Conservation (phyloP, 1,139 yeast genomes). For the Hyphopichia pseudoburtonii region DNA sequence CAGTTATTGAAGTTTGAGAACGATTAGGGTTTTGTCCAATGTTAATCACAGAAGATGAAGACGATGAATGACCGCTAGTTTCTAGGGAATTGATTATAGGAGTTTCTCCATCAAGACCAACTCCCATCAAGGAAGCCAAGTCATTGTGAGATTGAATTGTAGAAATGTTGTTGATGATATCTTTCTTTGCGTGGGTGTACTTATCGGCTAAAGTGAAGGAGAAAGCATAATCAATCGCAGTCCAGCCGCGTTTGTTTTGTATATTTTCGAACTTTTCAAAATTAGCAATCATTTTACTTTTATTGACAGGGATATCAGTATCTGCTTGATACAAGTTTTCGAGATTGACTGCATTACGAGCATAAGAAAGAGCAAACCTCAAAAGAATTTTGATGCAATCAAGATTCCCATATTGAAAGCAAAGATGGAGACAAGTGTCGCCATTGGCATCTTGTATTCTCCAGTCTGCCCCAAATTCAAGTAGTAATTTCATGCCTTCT, state of each 20-base stretch:
- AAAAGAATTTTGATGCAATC: constrained; percentile 64
- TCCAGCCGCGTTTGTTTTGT: constrained; percentile 66
- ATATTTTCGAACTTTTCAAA: constrained; percentile 24
- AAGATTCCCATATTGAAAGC: constrained; percentile 73
- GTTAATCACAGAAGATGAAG: constrained; percentile 9
- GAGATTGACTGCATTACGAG: not conserved
- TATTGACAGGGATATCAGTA: constrained; percentile 1
- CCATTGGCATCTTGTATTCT: constrained; percentile 60
- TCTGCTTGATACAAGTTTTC: not conserved
- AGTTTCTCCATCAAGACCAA: not conserved
- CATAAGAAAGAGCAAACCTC: constrained; percentile 23
- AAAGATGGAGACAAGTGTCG: constrained; percentile 76
- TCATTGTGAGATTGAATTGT: not conserved
- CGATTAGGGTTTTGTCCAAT: constrained; percentile 4
- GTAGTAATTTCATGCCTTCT: constrained; percentile 66
- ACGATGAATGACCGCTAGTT: constrained; percentile 2
- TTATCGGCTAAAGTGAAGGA: constrained; percentile 43
- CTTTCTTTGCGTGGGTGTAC: constrained; percentile 22
- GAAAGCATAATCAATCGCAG: constrained; percentile 60
- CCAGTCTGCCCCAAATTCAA: constrained; percentile 82
- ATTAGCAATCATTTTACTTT: constrained; percentile 45
- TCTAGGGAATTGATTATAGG: not conserved
- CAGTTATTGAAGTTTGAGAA: constrained; percentile 15
- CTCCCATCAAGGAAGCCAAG: not conserved
- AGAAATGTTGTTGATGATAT: constrained; percentile 2